Evolutionary conservation across 1,284 basidiomycete species (phyloP), one percentile per base, ranked within the genome.

Genomic region (Naganishia cerealis): DNA sequence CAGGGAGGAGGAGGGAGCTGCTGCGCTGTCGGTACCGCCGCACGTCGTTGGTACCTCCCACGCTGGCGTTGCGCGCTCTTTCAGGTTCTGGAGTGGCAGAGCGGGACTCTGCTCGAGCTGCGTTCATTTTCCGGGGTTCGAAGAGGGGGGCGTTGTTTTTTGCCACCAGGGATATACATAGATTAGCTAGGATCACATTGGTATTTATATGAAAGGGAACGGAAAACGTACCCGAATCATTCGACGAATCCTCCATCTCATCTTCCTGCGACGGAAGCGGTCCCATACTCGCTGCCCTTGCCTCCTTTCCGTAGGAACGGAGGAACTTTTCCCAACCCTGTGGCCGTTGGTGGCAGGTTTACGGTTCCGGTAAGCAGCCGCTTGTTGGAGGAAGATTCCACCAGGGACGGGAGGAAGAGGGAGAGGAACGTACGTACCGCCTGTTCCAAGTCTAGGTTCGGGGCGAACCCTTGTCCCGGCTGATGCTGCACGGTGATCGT

Each of bases 391-490:
- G 10, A 26, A 8, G 54, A 18, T 18, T 33, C 3, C 29, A 6
- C 29, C 2, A 13, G 9, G 38, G 18, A 18, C 39, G 15, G 7
- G 21, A 24, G 10, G 36, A 63, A n/a, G 16, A n/a, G 3, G 18
- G 9, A 15, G 18, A 15, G 26, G 38, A 33, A 21, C 7, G 21
- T 10, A 15, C 50, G 39, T n/a, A 63, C 61, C 13, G 61, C 52
- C 54, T 63, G 48, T 40, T 39, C 46, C 29, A 63, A 18, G 53
- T 63, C 61, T 15, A 63, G n/a, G 33, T 63, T 63, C 9, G 61
- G 61, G 12, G 50, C 61, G 26, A 63, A 63, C 29, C 61, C 61
- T 63, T 63, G 48, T 63, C 61, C 61, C 29, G 61, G 61, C 26
- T 63, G 61, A 63, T 63, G 61, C 9, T 63, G 48, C 10, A 63